Evolutionary conservation across 257 asterid genomes (phyloP).

Genomic region (Verbena officinalis): DNA sequence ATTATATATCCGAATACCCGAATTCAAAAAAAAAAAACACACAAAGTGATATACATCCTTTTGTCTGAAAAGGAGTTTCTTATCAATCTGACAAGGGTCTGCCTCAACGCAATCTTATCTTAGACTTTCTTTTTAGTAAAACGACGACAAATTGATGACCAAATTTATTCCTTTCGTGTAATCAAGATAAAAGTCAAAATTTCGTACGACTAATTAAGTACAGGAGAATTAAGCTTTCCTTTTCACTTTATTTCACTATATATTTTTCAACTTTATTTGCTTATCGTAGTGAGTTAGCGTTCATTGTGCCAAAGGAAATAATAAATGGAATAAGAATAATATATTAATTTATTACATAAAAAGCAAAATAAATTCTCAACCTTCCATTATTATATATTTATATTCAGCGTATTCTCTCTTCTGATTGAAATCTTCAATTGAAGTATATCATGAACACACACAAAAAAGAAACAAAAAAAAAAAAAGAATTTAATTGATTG

Average conservation of each 20-base stretch:
- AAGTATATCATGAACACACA: neutral
- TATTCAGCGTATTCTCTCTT: neutral
- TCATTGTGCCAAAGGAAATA: too few species aligned
- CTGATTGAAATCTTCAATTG: neutral
- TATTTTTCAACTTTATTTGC: too few species aligned
- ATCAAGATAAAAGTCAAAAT: neutral
- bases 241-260: neutral
- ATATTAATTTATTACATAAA: neutral
- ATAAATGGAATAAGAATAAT: too few species aligned
- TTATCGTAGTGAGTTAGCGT: too few species aligned
- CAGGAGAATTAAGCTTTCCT: neutral
- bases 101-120: neutral
- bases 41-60: too few species aligned
- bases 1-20: too few species aligned
- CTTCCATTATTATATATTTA: neutral
- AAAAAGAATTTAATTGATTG: too few species aligned
- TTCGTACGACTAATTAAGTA: neutral
- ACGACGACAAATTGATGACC: neutral
- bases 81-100: neutral
- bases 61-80: neutral
- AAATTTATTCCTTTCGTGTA: conserved; percentile 21
- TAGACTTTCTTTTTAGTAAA: neutral
- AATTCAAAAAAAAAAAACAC: too few species aligned
- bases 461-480: neutral
- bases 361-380: neutral